These are phyloP conservation scores for Lactarius hengduanensis DNA, from an alignment of 768 basidiomycete species.

Conservation along the genomic window DNA sequence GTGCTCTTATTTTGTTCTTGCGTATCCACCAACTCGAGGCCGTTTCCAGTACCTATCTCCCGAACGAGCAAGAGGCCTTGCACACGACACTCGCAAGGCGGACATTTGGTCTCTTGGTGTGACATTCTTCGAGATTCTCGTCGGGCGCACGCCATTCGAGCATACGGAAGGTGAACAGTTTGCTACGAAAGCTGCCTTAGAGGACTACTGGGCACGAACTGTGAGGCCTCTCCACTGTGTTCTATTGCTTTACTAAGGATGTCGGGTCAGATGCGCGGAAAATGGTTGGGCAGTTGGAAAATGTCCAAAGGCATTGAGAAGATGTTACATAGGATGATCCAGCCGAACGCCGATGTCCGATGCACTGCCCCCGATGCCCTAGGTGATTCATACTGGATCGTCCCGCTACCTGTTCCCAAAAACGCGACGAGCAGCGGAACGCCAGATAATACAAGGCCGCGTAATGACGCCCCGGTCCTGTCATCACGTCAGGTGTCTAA, in stretches of 20 bases:
- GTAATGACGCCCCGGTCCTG: constrained; percentile 40
- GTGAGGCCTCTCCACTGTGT: constrained; percentile 39
- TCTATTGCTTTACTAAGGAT: constrained; percentile 3
- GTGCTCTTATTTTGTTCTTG: neutral
- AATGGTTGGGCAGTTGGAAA: constrained; percentile 83
- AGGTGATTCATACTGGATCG: constrained; percentile 65
- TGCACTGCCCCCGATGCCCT: constrained; percentile 68
- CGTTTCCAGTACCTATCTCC: constrained; percentile 81
- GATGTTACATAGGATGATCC: constrained; percentile 73
- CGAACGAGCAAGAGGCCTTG: constrained; percentile 81
- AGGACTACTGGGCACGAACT: constrained; percentile 85
- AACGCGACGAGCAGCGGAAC: constrained; percentile 37
- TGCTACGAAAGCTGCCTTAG: constrained; percentile 72
- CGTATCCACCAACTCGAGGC: neutral
- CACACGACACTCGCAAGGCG: constrained; percentile 92
- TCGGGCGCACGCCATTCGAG: constrained; percentile 92
- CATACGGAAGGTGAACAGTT: constrained; percentile 76
- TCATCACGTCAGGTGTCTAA: constrained; percentile 30
- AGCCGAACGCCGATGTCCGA: constrained; percentile 78
- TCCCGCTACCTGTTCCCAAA: constrained; percentile 18
- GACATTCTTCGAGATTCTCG: constrained; percentile 92
- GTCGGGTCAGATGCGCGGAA: constrained; percentile 58
- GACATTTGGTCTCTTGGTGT: constrained; percentile 86
- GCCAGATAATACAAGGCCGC: constrained; percentile 35
- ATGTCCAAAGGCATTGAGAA: constrained; percentile 65